phyloP scores from a whole-genome alignment of 1,139 yeast species.

The Casaregolazyma lundiana region DNA sequence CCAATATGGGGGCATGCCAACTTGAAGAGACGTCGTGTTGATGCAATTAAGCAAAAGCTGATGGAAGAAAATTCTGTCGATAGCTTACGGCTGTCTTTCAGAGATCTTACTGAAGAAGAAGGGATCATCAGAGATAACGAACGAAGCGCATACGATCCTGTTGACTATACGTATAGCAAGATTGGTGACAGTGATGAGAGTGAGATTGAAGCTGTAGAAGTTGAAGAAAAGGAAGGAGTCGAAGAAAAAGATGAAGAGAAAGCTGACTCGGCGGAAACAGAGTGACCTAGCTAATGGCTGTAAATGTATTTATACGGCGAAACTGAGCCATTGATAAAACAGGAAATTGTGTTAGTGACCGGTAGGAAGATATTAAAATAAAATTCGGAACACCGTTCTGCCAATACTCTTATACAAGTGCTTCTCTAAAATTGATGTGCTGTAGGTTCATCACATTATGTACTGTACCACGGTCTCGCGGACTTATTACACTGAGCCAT shows the following conservation, averaged over 20 bases:
- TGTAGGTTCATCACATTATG: no score
- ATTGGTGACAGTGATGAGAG: conserved; percentile 16
- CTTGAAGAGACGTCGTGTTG: conserved; percentile 76
- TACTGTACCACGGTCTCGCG: no score
- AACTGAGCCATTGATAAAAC: no score
- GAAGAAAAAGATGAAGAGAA: conserved; percentile 7
- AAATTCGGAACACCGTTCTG: no score
- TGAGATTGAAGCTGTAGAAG: neutral
- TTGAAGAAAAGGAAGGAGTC: conserved; percentile 13
- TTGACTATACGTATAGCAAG: conserved; percentile 31
- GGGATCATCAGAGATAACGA: conserved; percentile 60
- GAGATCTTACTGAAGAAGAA: conserved; percentile 73
- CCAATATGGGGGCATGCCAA: conserved; percentile 78
- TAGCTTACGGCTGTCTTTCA: conserved; percentile 53
- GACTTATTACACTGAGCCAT: no score
- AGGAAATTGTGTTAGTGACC: no score
- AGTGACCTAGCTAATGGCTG: neutral
- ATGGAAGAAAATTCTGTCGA: conserved; percentile 44
- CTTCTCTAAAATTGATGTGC: no score
- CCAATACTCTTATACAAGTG: no score
- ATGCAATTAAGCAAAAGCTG: conserved; percentile 46
- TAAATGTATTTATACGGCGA: neutral
- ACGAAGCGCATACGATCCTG: conserved; percentile 72
- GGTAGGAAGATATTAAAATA: no score
- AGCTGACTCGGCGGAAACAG: neutral